Conservation (phyloP, 164 flowering plant genomes). For the Annona cherimola region DNA sequence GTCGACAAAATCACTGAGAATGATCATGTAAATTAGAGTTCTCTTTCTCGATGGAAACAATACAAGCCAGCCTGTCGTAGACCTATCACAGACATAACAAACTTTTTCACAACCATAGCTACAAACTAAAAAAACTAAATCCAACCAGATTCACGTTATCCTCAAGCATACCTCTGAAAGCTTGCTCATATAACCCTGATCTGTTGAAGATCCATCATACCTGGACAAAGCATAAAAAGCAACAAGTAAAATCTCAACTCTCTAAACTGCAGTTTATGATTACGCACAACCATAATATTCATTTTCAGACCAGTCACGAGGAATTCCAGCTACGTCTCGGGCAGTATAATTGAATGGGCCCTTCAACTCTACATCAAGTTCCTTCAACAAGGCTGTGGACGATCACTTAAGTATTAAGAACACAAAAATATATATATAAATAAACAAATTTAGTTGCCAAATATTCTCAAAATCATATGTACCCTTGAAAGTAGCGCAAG, state of each 20-base stretch:
- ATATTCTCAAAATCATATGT: background rate
- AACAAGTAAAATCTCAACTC: background rate
- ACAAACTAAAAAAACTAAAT: conserved; percentile 4
- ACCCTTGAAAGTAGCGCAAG: conserved; percentile 83
- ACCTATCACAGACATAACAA: conserved; percentile 38
- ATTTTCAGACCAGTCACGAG: conserved; percentile 70
- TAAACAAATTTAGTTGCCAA: background rate
- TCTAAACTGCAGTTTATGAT: background rate
- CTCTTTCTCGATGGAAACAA: conserved; percentile 74
- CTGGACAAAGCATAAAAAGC: conserved; percentile 26
- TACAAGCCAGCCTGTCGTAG: conserved; percentile 63
- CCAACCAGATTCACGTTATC: background rate
- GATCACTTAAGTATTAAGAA: background rate
- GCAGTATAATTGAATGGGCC: conserved; percentile 94
- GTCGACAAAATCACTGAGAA: background rate
- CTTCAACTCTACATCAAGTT: conserved; percentile 74
- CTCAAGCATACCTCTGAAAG: conserved; percentile 53
- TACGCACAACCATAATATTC: background rate
- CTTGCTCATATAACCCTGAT: conserved; percentile 24
- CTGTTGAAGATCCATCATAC: conserved; percentile 51
- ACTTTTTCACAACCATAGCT: background rate
- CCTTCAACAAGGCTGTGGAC: conserved; percentile 57
- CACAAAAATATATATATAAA: background rate
- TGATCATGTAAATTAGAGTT: conserved; percentile 41
- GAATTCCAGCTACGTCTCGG: conserved; percentile 90